phyloP scores from a whole-genome alignment of 352 stramenopile species.

The Phytophthora constricta region DNA sequence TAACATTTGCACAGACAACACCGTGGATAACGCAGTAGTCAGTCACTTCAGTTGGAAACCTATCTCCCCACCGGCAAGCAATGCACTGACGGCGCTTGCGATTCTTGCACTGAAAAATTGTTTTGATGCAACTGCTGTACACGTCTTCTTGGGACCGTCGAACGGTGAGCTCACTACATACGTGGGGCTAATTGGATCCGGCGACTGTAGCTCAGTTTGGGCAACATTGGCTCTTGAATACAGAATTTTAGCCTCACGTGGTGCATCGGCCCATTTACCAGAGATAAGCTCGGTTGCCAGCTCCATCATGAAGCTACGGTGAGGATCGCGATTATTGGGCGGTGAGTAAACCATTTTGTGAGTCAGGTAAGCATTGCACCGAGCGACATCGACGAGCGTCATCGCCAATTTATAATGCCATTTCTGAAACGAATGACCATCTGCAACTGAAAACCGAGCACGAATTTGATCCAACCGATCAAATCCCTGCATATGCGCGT shows the following conservation, averaged over 20 bases:
- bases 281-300: not conserved
- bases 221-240: not conserved
- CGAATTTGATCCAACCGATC: not conserved
- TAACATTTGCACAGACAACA: not conserved
- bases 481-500: not conserved
- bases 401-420: not conserved
- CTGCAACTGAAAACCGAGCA: not conserved
- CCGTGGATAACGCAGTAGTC: not conserved
- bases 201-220: no score
- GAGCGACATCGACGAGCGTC: not conserved
- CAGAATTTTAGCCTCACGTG: not conserved
- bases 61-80: not conserved
- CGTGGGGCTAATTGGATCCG: no score
- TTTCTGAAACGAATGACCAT: not conserved
- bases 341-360: not conserved
- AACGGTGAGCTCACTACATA: not conserved
- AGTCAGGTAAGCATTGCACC: conserved; percentile 8
- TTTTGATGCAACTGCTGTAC: not conserved
- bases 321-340: not conserved
- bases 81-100: not conserved
- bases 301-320: conserved; percentile 3
- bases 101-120: not conserved
- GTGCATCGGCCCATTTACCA: not conserved
- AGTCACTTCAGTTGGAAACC: not conserved
- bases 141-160: not conserved